These are phyloP conservation scores for Adansonia grandidieri DNA, from an alignment of 441 rosid genomes.

Conservation along the genomic window DNA sequence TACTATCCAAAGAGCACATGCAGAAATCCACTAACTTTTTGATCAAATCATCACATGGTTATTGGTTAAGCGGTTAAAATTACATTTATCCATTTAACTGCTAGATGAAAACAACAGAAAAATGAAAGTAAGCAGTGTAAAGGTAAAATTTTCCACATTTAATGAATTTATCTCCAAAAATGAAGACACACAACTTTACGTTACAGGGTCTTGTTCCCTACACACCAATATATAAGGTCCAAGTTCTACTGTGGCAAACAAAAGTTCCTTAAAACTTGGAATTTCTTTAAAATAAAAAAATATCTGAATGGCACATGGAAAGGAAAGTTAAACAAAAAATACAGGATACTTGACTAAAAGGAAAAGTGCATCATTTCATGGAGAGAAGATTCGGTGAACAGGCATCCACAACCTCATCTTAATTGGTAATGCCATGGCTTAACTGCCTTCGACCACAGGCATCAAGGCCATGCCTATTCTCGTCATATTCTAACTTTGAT, in stretches of 20 bases:
- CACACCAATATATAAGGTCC: background rate
- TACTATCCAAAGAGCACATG: constrained; percentile 3
- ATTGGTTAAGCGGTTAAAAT: constrained; percentile 12
- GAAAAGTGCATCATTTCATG: constrained; percentile 16
- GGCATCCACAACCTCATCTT: constrained; percentile 9
- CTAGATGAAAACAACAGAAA: background rate
- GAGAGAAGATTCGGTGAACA: background rate
- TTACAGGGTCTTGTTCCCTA: background rate
- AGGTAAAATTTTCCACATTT: background rate
- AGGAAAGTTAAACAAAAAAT: constrained; percentile 10
- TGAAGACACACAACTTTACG: background rate
- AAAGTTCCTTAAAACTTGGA: background rate
- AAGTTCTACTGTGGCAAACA: background rate
- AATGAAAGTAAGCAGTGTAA: background rate
- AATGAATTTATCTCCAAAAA: background rate
- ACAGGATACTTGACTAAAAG: constrained; percentile 2
- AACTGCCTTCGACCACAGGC: constrained; percentile 9
- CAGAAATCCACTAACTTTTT: constrained; percentile 13
- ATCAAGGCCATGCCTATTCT: constrained; percentile 9
- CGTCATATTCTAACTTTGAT: background rate
- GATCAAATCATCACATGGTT: background rate
- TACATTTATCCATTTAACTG: constrained; percentile 4
- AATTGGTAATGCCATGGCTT: background rate
- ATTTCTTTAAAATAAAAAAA: background rate
- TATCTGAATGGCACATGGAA: background rate